Evolutionary conservation across 805 yeast species (phyloP).

Genomic region (Lachancea cidri): DNA sequence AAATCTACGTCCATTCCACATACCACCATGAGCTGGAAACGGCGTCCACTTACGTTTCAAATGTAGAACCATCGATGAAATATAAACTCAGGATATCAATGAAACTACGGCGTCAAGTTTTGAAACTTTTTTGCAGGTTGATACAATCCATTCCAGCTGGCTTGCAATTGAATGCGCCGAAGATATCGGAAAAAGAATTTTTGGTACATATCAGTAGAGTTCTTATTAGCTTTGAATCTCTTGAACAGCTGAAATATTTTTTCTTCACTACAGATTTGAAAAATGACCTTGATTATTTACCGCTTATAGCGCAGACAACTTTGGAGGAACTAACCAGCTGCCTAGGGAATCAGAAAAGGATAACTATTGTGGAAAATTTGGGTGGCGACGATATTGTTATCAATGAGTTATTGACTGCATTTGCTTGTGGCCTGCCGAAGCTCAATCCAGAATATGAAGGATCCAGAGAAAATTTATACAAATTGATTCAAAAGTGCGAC

Average conservation of each 20-base stretch:
- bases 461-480: constrained; percentile 1
- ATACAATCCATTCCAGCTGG: constrained; percentile 14
- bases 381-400: constrained; percentile 9
- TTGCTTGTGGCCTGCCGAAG: constrained; percentile 11
- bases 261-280: constrained; percentile 13
- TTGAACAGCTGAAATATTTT: constrained; percentile 20
- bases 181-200: constrained; percentile 13
- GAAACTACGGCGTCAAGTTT: constrained; percentile 18
- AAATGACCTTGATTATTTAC: constrained; percentile 18
- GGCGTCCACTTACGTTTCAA: constrained; percentile 14
- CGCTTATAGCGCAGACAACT: constrained; percentile 22
- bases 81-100: constrained; percentile 18
- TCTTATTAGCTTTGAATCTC: constrained; percentile 14
- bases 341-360: not conserved
- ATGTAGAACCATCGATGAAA: constrained; percentile 9
- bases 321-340: constrained; percentile 11
- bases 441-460: constrained; percentile 2
- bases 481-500: constrained; percentile 8
- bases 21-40: constrained; percentile 16
- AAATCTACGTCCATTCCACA: constrained; percentile 16
- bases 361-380: constrained; percentile 10
- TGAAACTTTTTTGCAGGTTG: constrained; percentile 8
- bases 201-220: constrained; percentile 10
- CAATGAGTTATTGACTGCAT: constrained; percentile 8
- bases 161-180: constrained; percentile 13